Base-by-base conservation (phyloP, 768 basidiomycete species). In the Dendrothele bispora region DNA sequence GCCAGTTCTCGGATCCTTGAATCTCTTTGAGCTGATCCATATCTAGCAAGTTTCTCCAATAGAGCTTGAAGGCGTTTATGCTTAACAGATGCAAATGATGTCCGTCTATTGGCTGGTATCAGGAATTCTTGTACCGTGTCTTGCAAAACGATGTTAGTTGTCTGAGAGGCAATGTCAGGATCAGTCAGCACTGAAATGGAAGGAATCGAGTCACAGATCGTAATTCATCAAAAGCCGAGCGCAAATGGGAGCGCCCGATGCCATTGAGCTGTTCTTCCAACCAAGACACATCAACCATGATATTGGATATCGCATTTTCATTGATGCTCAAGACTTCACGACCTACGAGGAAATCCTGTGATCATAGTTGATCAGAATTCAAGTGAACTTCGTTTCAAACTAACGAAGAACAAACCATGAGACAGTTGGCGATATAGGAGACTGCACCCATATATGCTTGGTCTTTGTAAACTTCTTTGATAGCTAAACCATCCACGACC, bases 361-460 rank as follows among this genome's bases (percentile, higher is more conserved):
- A 37, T 39, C 17, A 20, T 10, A 27, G 7, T n/a, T 39, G 45
- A 22, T 6, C 25, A n/a, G 53, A 29, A 50, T 38, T 39, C 45
- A 53, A 14, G 22, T 17, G 25, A 32, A 35, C 20, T 25, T n/a
- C 27, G 24, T 22, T n/a, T 20, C 32, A 35, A 28, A 21, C 26
- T 8, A 35, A 39, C 32, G 22, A 12, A 15, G 8, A 3, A 67
- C 82, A 46, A 49, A 98, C 97, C 86, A 94, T 90, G 25, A 98
- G 71, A 50, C 85, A 90, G 48, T 86, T 83, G 0, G 91, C 86
- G 48, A 97, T 91, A 59, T 97, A 91, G 26, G 80, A 74, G n/a
- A 95, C 73, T 12, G 97, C 95, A 36, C 83, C 86, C 53, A 80
- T 82, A 64, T 97, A 99, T 8, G 91, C 91, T 55, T 91, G 84